These are phyloP conservation scores for Pleurotus giganteus DNA, from an alignment of 768 basidiomycete genomes.

Conservation along the genomic window DNA sequence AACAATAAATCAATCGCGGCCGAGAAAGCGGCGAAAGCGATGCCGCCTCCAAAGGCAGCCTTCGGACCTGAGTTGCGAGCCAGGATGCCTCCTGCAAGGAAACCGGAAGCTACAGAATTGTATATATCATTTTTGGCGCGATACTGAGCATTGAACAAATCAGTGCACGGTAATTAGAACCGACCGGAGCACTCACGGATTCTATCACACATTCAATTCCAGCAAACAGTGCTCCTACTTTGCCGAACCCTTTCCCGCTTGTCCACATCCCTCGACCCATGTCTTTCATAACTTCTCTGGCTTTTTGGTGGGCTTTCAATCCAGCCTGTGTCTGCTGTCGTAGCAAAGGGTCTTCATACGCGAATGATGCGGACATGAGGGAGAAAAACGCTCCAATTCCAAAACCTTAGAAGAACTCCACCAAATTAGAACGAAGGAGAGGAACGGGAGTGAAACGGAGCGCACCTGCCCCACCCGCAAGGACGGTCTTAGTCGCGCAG, in stretches of 20 bases:
- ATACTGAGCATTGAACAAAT: constrained; percentile 53
- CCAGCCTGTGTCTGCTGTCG: constrained; percentile 58
- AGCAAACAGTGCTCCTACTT: constrained; percentile 92
- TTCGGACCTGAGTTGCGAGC: constrained; percentile 86
- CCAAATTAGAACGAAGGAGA: constrained; percentile 5
- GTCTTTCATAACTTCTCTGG: constrained; percentile 82
- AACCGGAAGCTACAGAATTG: constrained; percentile 86
- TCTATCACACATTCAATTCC: constrained; percentile 96
- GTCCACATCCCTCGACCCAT: constrained; percentile 94
- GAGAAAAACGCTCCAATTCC: constrained; percentile 95
- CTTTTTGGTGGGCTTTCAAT: constrained; percentile 71
- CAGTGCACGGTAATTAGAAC: background rate
- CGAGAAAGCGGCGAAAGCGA: constrained; percentile 93
- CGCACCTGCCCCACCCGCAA: constrained; percentile 84
- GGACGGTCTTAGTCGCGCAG: constrained; percentile 76
- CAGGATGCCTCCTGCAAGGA: constrained; percentile 84
- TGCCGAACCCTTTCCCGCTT: constrained; percentile 89
- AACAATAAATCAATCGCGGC: constrained; percentile 81
- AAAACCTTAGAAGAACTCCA: constrained; percentile 55
- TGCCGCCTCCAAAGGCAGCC: constrained; percentile 82
- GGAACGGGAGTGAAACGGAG: constrained; percentile 17
- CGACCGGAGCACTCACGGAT: constrained; percentile 56
- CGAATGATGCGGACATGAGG: constrained; percentile 92
- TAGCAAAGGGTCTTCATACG: constrained; percentile 90
- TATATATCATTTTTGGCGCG: constrained; percentile 95